A percentile compares a stretch with the other conserved stretches of the same genome.
phyloP scores from a whole-genome alignment of 139 green algal genomes.

The Micractinium conductrix region DNA sequence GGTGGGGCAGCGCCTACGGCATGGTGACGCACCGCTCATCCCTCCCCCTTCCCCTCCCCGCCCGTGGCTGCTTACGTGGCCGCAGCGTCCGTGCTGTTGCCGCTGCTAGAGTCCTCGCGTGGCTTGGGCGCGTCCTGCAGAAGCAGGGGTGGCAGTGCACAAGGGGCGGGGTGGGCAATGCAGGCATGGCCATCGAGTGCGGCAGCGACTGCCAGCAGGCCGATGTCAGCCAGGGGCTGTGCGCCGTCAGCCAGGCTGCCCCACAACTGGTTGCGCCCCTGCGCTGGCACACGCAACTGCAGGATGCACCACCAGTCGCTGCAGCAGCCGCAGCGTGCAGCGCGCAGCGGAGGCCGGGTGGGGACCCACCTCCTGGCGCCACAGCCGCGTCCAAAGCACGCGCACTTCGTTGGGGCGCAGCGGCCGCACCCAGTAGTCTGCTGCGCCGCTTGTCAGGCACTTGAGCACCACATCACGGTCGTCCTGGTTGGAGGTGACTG shows the following conservation, averaged over 20 bases:
- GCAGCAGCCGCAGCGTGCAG: no score
- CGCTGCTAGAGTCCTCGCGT: slow-evolving; percentile 13
- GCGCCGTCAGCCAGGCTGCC: no score
- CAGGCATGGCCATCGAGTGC: not conserved
- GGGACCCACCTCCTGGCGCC: slow-evolving; percentile 64
- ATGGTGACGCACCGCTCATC: no score
- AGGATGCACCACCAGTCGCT: no score
- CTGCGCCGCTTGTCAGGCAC: slow-evolving; percentile 82
- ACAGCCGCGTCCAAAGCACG: slow-evolving; percentile 88
- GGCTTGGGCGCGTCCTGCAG: slow-evolving; percentile 3
- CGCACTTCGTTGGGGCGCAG: slow-evolving; percentile 85
- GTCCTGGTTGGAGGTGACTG: slow-evolving; percentile 75
- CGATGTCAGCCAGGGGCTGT: no score
- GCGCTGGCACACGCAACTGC: no score
- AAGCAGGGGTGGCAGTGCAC: not conserved
- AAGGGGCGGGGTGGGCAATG: no score
- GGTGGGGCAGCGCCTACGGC: no score
- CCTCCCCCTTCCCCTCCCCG: no score
- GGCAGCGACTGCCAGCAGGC: no score
- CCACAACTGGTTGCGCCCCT: no score
- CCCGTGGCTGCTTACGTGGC: not conserved
- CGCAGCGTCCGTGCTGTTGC: slow-evolving; percentile 25
- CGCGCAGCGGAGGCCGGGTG: not conserved
- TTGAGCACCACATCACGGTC: slow-evolving; percentile 73
- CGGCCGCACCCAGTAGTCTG: slow-evolving; percentile 90